Percentiles rank a stretch among this genome's conserved stretches.
These are phyloP conservation scores for Mortierella antarctica DNA, from an alignment of 192 early-diverging fungal species.

Conservation along the genomic window DNA sequence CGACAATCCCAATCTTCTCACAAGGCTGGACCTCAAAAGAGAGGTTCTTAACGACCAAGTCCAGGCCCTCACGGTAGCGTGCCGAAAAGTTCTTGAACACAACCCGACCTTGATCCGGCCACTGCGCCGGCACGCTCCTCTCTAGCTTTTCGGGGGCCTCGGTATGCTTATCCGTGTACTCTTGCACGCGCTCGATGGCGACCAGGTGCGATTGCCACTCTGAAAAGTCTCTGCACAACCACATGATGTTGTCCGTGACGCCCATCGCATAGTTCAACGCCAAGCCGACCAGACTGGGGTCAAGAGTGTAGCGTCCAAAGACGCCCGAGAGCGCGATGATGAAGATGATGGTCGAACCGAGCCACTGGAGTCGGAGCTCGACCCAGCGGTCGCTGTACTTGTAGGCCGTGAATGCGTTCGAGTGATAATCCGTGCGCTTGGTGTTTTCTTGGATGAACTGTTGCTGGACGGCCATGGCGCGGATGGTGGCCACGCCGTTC, in stretches of 20 bases:
- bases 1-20: constrained; percentile 91
- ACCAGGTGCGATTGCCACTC: constrained; percentile 86
- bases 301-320: constrained; percentile 53
- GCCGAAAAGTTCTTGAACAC: constrained; percentile 75
- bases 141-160: constrained; percentile 71
- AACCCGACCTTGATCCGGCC: constrained; percentile 82
- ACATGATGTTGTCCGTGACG: constrained; percentile 79
- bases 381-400: constrained; percentile 81
- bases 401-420: constrained; percentile 20
- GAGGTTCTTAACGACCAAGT: constrained; percentile 77
- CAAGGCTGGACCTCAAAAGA: constrained; percentile 71
- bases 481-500: constrained; percentile 39
- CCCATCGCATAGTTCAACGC: constrained; percentile 80
- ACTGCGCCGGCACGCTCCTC: constrained; percentile 49
- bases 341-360: constrained; percentile 74
- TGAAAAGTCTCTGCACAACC: constrained; percentile 78
- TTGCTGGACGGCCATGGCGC: constrained; percentile 29
- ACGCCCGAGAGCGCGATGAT: constrained; percentile 70
- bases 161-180: constrained; percentile 83
- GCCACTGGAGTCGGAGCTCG: constrained; percentile 74
- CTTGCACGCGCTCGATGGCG: constrained; percentile 84
- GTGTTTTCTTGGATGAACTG: constrained; percentile 36
- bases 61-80: constrained; percentile 81
- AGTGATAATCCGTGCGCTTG: constrained; percentile 69
- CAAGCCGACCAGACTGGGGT: constrained; percentile 84